Evolutionary conservation across 371 early-diverging fungal species (phyloP).

Genomic region (Mucor plumbeus): DNA sequence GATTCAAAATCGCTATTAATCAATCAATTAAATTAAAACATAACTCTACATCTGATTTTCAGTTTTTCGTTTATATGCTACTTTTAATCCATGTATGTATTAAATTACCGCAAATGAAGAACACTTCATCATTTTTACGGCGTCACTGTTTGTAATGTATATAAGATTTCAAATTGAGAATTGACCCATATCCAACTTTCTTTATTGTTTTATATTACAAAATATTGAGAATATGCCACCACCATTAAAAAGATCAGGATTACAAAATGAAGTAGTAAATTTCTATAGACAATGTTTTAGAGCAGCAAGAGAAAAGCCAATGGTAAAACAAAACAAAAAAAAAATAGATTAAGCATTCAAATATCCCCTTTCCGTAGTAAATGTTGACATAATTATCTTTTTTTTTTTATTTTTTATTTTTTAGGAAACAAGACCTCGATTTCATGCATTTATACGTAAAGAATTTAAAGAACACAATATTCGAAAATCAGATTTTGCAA

Average conservation of each 20-base stretch:
- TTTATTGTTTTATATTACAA: slow-evolving; percentile 2
- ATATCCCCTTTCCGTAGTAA: no score
- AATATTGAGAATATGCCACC: slow-evolving; percentile 26
- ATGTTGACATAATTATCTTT: neutral
- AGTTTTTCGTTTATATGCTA: no score
- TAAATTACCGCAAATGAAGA: neutral
- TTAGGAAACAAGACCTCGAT: slow-evolving; percentile 60
- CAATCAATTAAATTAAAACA: neutral
- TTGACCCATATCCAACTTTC: neutral
- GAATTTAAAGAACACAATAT: slow-evolving; percentile 62
- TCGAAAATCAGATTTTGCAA: slow-evolving; percentile 63
- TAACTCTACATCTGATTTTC: neutral
- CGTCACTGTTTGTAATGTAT: neutral
- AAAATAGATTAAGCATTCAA: neutral
- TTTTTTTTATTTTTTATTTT: neutral
- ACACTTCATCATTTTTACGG: neutral
- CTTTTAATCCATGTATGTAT: neutral
- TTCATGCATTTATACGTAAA: slow-evolving; percentile 64
- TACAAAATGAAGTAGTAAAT: slow-evolving; percentile 63
- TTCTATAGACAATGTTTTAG: slow-evolving; percentile 66
- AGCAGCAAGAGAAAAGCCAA: slow-evolving; percentile 62
- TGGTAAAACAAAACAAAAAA: slow-evolving; percentile 44
- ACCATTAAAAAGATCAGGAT: slow-evolving; percentile 60
- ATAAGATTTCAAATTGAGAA: neutral
- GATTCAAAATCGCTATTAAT: neutral